Evolutionary conservation across 192 early-diverging fungal genomes (phyloP).

Genomic region (Podila horticola): DNA sequence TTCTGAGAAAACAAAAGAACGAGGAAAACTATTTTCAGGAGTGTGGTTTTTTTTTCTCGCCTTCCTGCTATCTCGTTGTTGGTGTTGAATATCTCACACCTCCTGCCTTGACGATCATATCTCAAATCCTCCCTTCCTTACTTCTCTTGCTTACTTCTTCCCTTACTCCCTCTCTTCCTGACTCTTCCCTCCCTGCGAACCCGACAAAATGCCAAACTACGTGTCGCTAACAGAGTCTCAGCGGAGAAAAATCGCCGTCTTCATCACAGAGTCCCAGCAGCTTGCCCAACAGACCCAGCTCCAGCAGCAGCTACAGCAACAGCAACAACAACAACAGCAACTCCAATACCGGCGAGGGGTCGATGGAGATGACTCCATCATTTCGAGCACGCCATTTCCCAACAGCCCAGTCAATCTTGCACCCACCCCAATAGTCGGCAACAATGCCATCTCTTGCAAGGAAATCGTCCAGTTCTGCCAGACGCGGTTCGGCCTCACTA

Average conservation of each 20-base stretch:
- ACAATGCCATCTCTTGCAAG: slow-evolving; percentile 48
- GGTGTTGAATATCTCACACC: neutral
- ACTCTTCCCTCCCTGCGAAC: neutral
- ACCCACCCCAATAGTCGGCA: slow-evolving; percentile 9
- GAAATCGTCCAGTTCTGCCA: slow-evolving; percentile 53
- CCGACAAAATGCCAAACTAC: slow-evolving; percentile 38
- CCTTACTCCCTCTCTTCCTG: neutral
- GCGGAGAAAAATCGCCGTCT: slow-evolving; percentile 48
- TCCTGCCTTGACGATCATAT: neutral
- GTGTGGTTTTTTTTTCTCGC: neutral
- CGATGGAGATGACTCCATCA: slow-evolving; percentile 26
- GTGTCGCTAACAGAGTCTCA: slow-evolving; percentile 50
- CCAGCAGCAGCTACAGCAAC: slow-evolving; percentile 12
- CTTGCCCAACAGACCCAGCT: slow-evolving; percentile 18
- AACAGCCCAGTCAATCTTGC: slow-evolving; percentile 23
- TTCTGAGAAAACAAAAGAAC: neutral
- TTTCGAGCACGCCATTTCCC: slow-evolving; percentile 3
- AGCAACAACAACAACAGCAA: neutral
- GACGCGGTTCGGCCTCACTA: slow-evolving; percentile 49
- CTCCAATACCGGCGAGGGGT: neutral
- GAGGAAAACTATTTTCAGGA: neutral
- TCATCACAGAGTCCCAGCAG: slow-evolving; percentile 51
- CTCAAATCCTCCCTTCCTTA: neutral
- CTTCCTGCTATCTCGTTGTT: neutral
- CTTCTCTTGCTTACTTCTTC: neutral